These are phyloP conservation scores for Pseudogymnoascus sp. DNA, from an alignment of 2,329 filamentous ascomycete species.

Conservation along the genomic window DNA sequence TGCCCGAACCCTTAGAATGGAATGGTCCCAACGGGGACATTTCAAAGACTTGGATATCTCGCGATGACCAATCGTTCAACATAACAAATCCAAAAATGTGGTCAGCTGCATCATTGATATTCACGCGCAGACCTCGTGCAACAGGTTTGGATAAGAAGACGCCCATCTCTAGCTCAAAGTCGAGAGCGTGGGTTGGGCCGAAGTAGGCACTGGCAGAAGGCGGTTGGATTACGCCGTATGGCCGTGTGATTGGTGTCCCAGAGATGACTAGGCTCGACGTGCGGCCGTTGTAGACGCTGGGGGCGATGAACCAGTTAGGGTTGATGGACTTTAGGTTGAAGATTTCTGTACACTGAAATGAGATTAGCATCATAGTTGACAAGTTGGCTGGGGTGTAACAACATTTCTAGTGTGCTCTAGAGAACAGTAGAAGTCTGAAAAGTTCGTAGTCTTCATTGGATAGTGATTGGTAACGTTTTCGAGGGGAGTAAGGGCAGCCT, in stretches of 20 bases:
- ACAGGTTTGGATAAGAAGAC: conserved; percentile 30
- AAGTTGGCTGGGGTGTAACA: not conserved
- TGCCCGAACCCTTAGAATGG: conserved; percentile 51
- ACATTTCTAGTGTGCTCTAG: conserved; percentile 12
- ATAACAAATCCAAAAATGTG: conserved; percentile 54
- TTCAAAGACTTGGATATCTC: conserved; percentile 51
- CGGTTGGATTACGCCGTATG: conserved; percentile 33
- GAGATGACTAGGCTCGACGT: conserved; percentile 44
- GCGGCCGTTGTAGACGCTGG: conserved; percentile 44
- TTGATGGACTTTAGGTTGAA: not conserved
- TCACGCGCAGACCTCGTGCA: conserved; percentile 51
- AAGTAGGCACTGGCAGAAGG: conserved; percentile 34
- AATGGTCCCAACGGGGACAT: conserved; percentile 53
- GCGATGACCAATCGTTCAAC: conserved; percentile 53
- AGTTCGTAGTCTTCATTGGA: conserved; percentile 59
- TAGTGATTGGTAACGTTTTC: conserved; percentile 49
- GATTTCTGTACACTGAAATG: not conserved
- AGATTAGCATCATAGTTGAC: not conserved
- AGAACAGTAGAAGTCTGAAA: conserved; percentile 54
- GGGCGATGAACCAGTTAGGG: conserved; percentile 18
- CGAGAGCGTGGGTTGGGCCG: conserved; percentile 23
- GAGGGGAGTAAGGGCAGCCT: conserved; percentile 6
- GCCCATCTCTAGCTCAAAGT: conserved; percentile 19
- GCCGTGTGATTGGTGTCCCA: conserved; percentile 39
- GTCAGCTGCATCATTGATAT: conserved; percentile 45